Evolutionary conservation across 2,329 filamentous ascomycete genomes (phyloP), one percentile per base, ranked within the genome.

Genomic region (Fusarium kyushuense): DNA sequence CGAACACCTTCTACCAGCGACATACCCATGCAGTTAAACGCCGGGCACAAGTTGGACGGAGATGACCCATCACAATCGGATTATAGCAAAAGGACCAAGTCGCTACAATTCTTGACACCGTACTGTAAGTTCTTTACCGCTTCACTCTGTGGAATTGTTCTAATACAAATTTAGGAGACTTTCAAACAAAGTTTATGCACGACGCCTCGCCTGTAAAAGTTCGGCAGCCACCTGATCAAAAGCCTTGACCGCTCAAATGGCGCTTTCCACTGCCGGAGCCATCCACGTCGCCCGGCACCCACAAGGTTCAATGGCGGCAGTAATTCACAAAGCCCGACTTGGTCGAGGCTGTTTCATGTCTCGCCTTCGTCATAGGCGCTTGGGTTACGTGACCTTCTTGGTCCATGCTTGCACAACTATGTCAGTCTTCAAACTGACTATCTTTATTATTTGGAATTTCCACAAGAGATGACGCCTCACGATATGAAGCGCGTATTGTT

Each of bases 21-120:
- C 13, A 51, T 30, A 6, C 52, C 51, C 14, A 63, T 63, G 7
- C 63, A 67, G 14, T 48, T 53, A 30, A 38, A 63, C 12, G n/a
- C 43, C 17, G 36, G 54, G 1, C 45, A 58, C 14, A 25, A 61
- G 17, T 30, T 47, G 1, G 27, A 10, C 3, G 56, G 29, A 21
- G 32, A 53, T 14, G 36, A 30, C 17, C 57, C 63, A 5, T 48
- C 46, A 12, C 41, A 43, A 27, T 43, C 48, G 40, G 47, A 36
- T 1, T 35, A 17, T 6, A 30, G 47, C 5, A 23, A 51, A 14
- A 64, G 45, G n/a, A 41, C 59, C 12, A 58, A 9, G 7, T 60
- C 61, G 4, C 23, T 58, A 13, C 40, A 63, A 21, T 64, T 64
- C 4, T 46, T 59, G n/a, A 36, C 35, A 8, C 52, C 57, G 21